Evolutionary conservation across 108 stramenopile species (phyloP), one percentile per base, ranked within the genome.

Genomic region (Pelagomonas calceolata): DNA sequence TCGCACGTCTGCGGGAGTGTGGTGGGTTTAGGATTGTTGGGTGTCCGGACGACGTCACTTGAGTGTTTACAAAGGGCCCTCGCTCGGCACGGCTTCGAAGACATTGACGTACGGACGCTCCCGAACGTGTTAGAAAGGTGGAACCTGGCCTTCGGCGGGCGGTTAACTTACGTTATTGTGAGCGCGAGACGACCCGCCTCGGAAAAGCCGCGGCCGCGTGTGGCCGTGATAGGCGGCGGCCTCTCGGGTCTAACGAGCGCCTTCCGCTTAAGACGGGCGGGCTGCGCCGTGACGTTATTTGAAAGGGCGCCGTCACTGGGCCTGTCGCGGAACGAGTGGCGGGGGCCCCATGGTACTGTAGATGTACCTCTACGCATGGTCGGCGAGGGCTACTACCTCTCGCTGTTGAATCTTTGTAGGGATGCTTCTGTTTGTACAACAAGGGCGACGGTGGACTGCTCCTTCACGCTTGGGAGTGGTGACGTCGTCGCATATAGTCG

Each of bases 381-480:
- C 37, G 68, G 68, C 68, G 14, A 68, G 68, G 68, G 68, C 30
- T 68, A 68, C 68, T 68, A 68, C 45, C 7, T 35, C 30, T 39
- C n/a, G n/a, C 43, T 68, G 9, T 9, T 35, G 10, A 68, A 68
- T 4, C 9, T 68, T 17, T 30, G n/a, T 12, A 9, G 9, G 45
- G n/a, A 9, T 4, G 5, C 10, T 17, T 9, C 7, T 17, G 45
- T 68, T 17, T 12, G 7, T 9, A 30, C 32, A 17, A 46, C 30
- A 36, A 9, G 39, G 9, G 39, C 68, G 34, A 68, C 32, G 30
- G 30, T 30, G 7, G 68, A 68, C 45, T 30, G 32, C 32, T 68
- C 30, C 34, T 32, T 68, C 45, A 14, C 68, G 7, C 9, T 45
- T 39, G 30, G 32, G 34, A 31, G 35, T 7, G 68, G 9, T 4